Evolutionary conservation across 805 yeast genomes (phyloP).

Genomic region (Ogataea ganodermae): DNA sequence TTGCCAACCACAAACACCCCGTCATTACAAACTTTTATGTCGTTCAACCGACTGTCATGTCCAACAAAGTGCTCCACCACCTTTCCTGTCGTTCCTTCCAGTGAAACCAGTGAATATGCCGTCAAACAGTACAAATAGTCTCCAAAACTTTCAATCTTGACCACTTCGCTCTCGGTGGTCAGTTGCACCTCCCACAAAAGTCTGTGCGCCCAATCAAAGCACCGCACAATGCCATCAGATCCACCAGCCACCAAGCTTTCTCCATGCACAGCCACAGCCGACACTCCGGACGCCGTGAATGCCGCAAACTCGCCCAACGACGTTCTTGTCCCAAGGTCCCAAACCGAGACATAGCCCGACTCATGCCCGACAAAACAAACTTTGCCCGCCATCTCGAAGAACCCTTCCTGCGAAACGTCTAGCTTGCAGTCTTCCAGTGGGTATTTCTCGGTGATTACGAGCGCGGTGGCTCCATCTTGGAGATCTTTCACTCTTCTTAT

Average conservation of each 20-base stretch:
- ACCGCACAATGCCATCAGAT: constrained; percentile 20
- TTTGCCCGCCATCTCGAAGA: constrained; percentile 52
- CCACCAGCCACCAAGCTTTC: constrained; percentile 20
- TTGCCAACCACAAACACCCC: constrained; percentile 2
- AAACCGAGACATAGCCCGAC: constrained; percentile 42
- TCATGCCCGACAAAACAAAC: constrained; percentile 44
- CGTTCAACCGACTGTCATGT: background rate
- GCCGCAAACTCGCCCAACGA: constrained; percentile 26
- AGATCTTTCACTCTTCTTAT: constrained; percentile 39
- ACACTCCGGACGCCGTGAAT: constrained; percentile 13
- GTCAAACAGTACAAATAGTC: constrained; percentile 6
- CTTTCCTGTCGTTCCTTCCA: constrained; percentile 1
- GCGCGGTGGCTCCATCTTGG: constrained; percentile 37
- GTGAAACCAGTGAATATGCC: constrained; percentile 12
- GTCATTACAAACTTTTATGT: background rate
- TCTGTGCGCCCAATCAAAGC: background rate
- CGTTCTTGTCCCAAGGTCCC: constrained; percentile 41
- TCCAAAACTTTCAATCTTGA: background rate
- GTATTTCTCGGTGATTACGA: constrained; percentile 23
- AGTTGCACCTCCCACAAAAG: constrained; percentile 19
- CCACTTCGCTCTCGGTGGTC: constrained; percentile 1
- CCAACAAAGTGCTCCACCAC: constrained; percentile 3
- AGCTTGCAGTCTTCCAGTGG: background rate
- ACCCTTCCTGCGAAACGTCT: constrained; percentile 27
- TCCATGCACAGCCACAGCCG: constrained; percentile 9